Base-by-base conservation (phyloP, 1,284 basidiomycete species). In the Melampsora americana region DNA sequence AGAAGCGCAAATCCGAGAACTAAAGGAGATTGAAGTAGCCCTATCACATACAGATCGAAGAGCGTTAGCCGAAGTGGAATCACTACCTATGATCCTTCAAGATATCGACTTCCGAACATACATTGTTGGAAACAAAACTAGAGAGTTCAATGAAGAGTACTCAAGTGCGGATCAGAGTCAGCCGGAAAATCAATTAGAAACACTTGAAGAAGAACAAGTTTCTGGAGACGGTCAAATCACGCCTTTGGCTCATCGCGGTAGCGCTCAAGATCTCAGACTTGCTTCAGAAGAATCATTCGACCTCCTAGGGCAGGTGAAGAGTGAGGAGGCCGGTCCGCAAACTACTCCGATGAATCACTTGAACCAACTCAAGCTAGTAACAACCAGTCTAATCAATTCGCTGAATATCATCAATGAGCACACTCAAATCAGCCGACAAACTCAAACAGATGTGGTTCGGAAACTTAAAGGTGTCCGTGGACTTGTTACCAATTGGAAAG, bases 321-420 rank as follows among this genome's bases (percentile, higher is more conserved):
- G 28, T 14, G 35, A 28, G 28, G 26, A 28, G 12, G 48, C 30
- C 7, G 48, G 18, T 18, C 23, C 28, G 30, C 59, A 39, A n/a
- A 23, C 23, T 9, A 30, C 14, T 18, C 53, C 65, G 20, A 56
- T 74, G 5, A 50, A 66, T n/a, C 65, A 74, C 39, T 60, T 74
- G 53, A 50, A 64, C 16, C 62, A 74, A 61, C 53, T 74, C 14
- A 74, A 74, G 39, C 42, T 67, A 39, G 53, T 74, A 39, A 74
- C 72, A 5, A 67, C 46, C 18, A 74, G 72, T 61, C 28, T 74
- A 42, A 67, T 74, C 39, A 53, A 74, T 32, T 74, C 72, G 3
- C 39, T 74, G 26, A 74, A 74, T n/a, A 48, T 59, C 32, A 74
- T 74, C 50, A 65, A 74, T 42, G 72, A 74, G 44, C 72, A 74